These are phyloP conservation scores for Debaryomyces maramus DNA, from an alignment of 805 yeast species.

Conservation along the genomic window DNA sequence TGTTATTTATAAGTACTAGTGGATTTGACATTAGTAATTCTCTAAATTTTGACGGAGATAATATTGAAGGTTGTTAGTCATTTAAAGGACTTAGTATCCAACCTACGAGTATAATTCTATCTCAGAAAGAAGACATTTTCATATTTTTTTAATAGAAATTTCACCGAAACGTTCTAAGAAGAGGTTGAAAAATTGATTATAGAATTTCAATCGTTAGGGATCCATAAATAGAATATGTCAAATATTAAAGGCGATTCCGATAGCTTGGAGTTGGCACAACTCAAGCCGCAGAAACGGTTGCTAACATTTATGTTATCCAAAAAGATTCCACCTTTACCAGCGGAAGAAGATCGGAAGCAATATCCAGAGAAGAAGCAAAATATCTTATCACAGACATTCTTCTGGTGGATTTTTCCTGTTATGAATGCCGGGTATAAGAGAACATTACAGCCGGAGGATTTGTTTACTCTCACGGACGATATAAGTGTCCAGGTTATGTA, in stretches of 20 bases:
- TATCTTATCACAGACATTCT: constrained; percentile 44
- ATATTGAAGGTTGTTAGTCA: no score
- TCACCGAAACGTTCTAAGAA: no score
- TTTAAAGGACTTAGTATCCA: no score
- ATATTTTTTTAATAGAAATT: no score
- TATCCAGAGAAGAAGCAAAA: constrained; percentile 47
- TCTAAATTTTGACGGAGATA: no score
- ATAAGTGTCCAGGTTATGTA: constrained; percentile 36
- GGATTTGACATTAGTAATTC: no score
- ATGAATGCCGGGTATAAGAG: constrained; percentile 69
- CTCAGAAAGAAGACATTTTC: no score
- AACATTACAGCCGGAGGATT: constrained; percentile 64
- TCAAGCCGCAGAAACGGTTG: constrained; percentile 31
- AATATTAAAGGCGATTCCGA: constrained; percentile 1
- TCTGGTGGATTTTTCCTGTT: constrained; percentile 70
- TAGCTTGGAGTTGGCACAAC: constrained; percentile 10
- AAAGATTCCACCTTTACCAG: constrained; percentile 53
- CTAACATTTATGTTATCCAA: constrained; percentile 35
- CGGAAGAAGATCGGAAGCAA: constrained; percentile 46
- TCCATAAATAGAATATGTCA: background rate
- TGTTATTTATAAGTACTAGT: no score
- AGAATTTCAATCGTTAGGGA: no score
- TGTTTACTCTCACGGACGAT: constrained; percentile 42
- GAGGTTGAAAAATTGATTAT: no score
- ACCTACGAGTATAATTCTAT: no score